Evolutionary conservation across 179 eudicot genomes (phyloP).

Genomic region (Corrigiola litoralis): DNA sequence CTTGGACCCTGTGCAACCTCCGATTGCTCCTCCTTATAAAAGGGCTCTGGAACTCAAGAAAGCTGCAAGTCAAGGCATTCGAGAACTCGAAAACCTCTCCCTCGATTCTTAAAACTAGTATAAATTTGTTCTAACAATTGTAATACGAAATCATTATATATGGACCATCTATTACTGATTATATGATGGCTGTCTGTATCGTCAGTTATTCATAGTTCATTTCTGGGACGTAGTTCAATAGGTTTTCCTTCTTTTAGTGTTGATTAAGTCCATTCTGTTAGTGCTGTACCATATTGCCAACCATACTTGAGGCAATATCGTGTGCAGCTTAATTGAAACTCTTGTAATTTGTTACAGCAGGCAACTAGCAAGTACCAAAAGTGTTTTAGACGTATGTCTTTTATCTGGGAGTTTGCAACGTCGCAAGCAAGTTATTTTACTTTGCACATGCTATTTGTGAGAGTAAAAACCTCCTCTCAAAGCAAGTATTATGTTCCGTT

Average conservation of each 20-base stretch:
- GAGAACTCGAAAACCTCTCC: slow-evolving; percentile 48
- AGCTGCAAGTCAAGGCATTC: slow-evolving; percentile 64
- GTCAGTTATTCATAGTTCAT: too few relatives aligned
- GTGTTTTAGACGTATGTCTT: neutral
- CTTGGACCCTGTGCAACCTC: slow-evolving; percentile 93
- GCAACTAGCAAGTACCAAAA: too few relatives aligned
- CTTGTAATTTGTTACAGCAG: too few relatives aligned
- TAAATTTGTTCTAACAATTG: too few relatives aligned
- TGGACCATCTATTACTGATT: neutral
- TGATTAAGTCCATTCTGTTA: too few relatives aligned
- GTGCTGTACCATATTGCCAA: too few relatives aligned
- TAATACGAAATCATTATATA: neutral
- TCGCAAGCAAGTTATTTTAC: neutral
- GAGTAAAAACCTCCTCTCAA: neutral
- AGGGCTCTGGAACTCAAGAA: slow-evolving; percentile 91
- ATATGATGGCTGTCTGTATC: too few relatives aligned
- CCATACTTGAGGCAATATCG: too few relatives aligned
- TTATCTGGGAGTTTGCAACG: neutral
- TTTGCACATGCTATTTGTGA: neutral
- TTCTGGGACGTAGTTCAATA: too few relatives aligned
- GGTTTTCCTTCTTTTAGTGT: too few relatives aligned
- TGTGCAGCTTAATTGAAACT: too few relatives aligned
- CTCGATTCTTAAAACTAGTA: slow-evolving; percentile 43
- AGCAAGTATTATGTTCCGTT: neutral
- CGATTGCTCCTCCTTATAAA: slow-evolving; percentile 95